phyloP scores from a whole-genome alignment of 257 asterid genomes.

The Cinchona pubescens region DNA sequence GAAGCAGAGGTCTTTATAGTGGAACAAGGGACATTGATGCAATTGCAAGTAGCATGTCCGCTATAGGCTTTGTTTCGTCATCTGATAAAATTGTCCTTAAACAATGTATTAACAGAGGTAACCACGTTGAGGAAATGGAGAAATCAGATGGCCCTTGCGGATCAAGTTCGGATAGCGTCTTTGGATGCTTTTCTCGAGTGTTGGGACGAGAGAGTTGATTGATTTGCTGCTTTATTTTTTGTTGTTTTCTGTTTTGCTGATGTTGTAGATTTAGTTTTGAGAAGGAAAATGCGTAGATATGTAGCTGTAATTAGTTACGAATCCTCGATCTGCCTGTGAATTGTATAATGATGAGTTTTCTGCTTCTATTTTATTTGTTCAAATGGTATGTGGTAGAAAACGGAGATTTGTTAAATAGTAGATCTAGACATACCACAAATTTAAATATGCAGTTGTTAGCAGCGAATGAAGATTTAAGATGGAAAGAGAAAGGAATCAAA shows the following conservation, averaged over 20 bases:
- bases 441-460: no score
- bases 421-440: no score
- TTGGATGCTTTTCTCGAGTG: neutral
- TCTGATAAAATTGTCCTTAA: conserved; percentile 31
- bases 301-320: conserved; percentile 11
- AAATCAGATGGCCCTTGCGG: conserved; percentile 8
- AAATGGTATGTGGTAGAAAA: no score
- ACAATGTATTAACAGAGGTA: neutral
- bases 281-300: conserved; percentile 34
- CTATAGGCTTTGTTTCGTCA: conserved; percentile 41
- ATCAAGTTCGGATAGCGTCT: neutral
- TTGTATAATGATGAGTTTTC: neutral
- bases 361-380: no score
- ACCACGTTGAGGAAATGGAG: neutral
- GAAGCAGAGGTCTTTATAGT: conserved; percentile 67
- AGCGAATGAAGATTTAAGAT: no score
- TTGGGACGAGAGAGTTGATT: conserved; percentile 10
- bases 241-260: neutral
- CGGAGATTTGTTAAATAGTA: no score
- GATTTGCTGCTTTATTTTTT: neutral
- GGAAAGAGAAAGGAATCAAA: no score
- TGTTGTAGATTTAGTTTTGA: conserved; percentile 28
- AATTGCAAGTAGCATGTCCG: conserved; percentile 31
- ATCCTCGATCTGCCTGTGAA: neutral
- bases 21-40: conserved; percentile 54